Evolutionary conservation across 108 stramenopile genomes (phyloP), one percentile per base, ranked within the genome.

Genomic region (Nannochloropsis oceanica): DNA sequence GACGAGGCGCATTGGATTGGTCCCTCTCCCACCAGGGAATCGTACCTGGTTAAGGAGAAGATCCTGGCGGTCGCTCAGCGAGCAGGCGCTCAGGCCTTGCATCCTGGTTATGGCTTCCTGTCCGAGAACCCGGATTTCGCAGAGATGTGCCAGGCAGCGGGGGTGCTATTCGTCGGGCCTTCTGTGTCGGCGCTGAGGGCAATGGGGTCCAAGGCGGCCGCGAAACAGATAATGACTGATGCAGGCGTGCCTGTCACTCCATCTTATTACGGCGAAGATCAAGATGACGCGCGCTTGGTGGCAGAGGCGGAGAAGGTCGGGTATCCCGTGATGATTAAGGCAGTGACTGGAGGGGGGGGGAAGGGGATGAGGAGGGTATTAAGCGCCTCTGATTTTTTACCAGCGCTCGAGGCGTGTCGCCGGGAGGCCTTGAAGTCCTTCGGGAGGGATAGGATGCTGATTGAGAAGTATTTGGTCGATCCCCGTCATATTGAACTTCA

Each of bases 401-500:
- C 79, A 34, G 87, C 91, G 5, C 90, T 91, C 44, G 89, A 91
- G 89, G 90, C 91, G 26, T 91, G 91, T 44, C 80, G 90, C 27
- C 82, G 91, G 25, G 91, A 91, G 83, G 95, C 97, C n/a, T 86
- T 89, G 26, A 79, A 85, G 20, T 89, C 93, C 87, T 99, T 99
- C 92, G 95, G 94, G 12, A 96, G 98, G 88, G 94, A 94, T 88
- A 93, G 96, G 24, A 92, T 99, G 50, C 91, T 99, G 81, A 89
- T 99, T 44, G 99, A 99, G 91, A 96, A 95, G 90, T 99, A 95
- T 82, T 91, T 99, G 81, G 95, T 93, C 82, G 95, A 96, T 84
- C 96, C 98, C 12, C 92, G 96, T 24, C 98, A 98, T 87, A 94
- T 98, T 85, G 98, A 97, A 86, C 93, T 98, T 11, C 98, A 98